Evolutionary conservation across 345 rosid genomes (phyloP).

Genomic region (Populus euphratica): DNA sequence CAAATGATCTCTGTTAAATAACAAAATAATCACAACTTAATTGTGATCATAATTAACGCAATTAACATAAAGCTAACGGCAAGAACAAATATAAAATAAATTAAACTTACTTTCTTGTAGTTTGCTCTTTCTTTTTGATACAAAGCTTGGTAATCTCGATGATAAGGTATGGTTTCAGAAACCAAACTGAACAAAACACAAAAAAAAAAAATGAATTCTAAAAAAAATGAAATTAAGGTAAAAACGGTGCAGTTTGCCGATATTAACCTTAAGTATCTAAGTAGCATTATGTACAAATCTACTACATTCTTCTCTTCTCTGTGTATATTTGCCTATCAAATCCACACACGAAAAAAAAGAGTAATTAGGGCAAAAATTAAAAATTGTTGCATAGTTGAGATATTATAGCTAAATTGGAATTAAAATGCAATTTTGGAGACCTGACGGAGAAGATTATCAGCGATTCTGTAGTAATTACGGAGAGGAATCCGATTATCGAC

Average conservation of each 20-base stretch:
- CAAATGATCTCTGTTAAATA: conserved; percentile 50
- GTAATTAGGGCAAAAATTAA: background rate
- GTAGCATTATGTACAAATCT: conserved; percentile 85
- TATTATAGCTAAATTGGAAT: background rate
- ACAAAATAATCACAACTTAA: conserved; percentile 14
- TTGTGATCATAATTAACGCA: background rate
- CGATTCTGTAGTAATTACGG: conserved; percentile 73
- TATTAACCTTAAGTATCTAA: conserved; percentile 77
- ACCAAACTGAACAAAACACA: conserved; percentile 56
- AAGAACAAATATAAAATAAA: background rate
- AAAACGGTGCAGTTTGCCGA: background rate
- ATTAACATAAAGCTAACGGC: background rate
- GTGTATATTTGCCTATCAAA: conserved; percentile 65
- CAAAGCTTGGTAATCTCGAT: conserved; percentile 67
- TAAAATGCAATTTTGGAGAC: conserved; percentile 23
- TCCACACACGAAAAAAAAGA: background rate
- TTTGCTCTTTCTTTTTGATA: conserved; percentile 50
- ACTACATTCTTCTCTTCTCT: conserved; percentile 81
- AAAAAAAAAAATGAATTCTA: background rate
- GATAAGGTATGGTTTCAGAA: conserved; percentile 87
- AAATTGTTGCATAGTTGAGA: background rate
- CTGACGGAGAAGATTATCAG: conserved; percentile 92
- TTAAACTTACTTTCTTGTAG: conserved; percentile 65
- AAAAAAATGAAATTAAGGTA: background rate
- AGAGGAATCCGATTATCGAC: conserved; percentile 85